Base-by-base conservation (phyloP, 2,329 filamentous ascomycete species). In the Colletotrichum gloeosporioides region DNA sequence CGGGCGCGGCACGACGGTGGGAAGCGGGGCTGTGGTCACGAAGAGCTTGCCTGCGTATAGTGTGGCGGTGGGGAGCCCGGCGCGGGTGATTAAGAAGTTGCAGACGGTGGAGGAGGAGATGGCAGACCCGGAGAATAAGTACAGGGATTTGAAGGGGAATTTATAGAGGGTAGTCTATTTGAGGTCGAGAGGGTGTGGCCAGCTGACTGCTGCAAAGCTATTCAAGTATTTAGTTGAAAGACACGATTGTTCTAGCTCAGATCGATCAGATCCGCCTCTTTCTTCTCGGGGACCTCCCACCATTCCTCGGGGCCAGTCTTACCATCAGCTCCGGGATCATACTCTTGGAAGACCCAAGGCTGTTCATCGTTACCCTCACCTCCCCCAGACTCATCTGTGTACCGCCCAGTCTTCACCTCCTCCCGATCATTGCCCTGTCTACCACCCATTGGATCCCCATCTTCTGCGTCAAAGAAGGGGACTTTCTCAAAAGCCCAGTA, bases 1-100 rank as follows among this genome's bases (percentile, higher is more conserved):
- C 69, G 86, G 86, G 1, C 79, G 81, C 25, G 86, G 86, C 4
- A 82, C 82, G 71, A 87, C 85, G 0, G 81, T 88, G 65, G 85
- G 83, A 6, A 84, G 86, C 7, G 82, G 82, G 2, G 81, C 82
- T 2, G 84, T 87, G 9, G 86, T 87, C 6, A 87, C 85, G 3
- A 84, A 82, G 78, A 80, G 82, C 77, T 75, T 87, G 15, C 85
- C 85, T 3, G 75, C 75, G 22, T 85, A 79, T 75, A 81, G 78
- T 22, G 84, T 87, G 10, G 86, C 83, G 15, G 78, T 86, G 13
- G 86, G 86, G 3, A 79, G 77, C 7, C 85, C 85, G 1, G 85
- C 85, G 6, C 81, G 75, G 69, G 83, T 85, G 3, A 75, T 83
- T 13, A 83, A 80, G 72, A 72, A n/a, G 27, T 22, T 78, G 66